Conservation (phyloP, 2,329 filamentous ascomycete species). For the Fusarium hainanense region DNA sequence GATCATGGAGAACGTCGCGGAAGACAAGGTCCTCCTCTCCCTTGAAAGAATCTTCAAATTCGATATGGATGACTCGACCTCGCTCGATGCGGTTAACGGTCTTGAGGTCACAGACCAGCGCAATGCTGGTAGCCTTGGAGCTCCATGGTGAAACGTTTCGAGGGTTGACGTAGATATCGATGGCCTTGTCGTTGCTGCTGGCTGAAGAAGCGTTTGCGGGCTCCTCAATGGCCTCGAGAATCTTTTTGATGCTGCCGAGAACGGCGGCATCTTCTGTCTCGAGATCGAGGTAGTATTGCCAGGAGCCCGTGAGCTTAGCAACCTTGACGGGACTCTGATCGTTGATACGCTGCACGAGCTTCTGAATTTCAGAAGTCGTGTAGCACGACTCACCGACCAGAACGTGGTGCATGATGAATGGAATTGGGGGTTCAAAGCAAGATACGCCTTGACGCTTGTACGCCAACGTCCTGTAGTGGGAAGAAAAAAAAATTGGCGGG, state of each 20-base stretch:
- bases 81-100: constrained; percentile 84
- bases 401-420: constrained; percentile 50
- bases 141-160: constrained; percentile 96
- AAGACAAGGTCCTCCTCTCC: constrained; percentile 63
- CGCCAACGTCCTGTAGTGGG: constrained; percentile 29
- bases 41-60: constrained; percentile 62
- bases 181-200: constrained; percentile 56
- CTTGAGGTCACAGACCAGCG: constrained; percentile 87
- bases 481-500: constrained; percentile 42
- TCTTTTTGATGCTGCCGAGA: constrained; percentile 60
- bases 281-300: constrained; percentile 76
- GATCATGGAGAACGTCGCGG: constrained; percentile 83
- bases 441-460: constrained; percentile 42
- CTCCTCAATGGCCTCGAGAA: constrained; percentile 56
- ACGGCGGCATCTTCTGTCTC: constrained; percentile 50
- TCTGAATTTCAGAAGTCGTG: constrained; percentile 57
- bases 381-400: constrained; percentile 62
- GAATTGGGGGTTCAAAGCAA: constrained; percentile 43
- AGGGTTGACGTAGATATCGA: constrained; percentile 79
- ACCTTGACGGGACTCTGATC: constrained; percentile 58
- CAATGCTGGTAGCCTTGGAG: constrained; percentile 93
- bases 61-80: constrained; percentile 80
- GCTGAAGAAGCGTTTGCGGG: constrained; percentile 43
- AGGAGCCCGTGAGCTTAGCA: constrained; percentile 62
- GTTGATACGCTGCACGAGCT: constrained; percentile 59